Percentiles rank a stretch among this genome's conserved stretches.
Conservation (phyloP, 805 yeast genomes). For the Blastobotrys mokoenaii region DNA sequence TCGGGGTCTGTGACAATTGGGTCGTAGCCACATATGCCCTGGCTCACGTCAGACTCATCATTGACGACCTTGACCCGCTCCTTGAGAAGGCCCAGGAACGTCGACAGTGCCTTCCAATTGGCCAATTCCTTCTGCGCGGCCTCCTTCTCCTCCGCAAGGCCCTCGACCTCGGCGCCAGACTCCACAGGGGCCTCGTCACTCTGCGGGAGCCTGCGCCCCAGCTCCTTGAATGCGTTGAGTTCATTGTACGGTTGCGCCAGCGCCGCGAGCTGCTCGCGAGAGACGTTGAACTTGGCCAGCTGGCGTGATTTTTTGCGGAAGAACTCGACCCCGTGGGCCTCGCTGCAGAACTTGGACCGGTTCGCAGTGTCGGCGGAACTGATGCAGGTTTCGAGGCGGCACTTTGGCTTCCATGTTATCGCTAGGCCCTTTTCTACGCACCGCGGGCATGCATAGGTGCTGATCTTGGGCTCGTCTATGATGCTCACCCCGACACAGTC, state of each 20-base stretch:
- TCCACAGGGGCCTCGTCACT: too few species aligned
- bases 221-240: slow-evolving; percentile 6
- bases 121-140: not conserved
- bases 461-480: slow-evolving; percentile 46
- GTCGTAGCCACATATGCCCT: slow-evolving; percentile 20
- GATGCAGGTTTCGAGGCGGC: slow-evolving; percentile 52
- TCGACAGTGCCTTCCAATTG: not conserved
- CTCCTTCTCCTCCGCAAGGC: not conserved
- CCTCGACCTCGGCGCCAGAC: not conserved
- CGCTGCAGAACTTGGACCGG: slow-evolving; percentile 62
- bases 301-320: not conserved
- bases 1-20: slow-evolving; percentile 7
- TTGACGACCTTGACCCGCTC: slow-evolving; percentile 17
- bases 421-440: slow-evolving; percentile 33
- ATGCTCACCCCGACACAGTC: slow-evolving; percentile 56
- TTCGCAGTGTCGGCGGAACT: slow-evolving; percentile 36
- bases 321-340: slow-evolving; percentile 55
- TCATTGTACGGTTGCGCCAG: slow-evolving; percentile 5
- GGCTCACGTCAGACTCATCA: slow-evolving; percentile 10
- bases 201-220: slow-evolving; percentile 9
- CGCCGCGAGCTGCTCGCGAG: slow-evolving; percentile 9
- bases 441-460: slow-evolving; percentile 62
- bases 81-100: slow-evolving; percentile 11
- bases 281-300: slow-evolving; percentile 10
- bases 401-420: slow-evolving; percentile 69